phyloP scores from a whole-genome alignment of 208 protist genomes.

The Tritrichomonas musculus region DNA sequence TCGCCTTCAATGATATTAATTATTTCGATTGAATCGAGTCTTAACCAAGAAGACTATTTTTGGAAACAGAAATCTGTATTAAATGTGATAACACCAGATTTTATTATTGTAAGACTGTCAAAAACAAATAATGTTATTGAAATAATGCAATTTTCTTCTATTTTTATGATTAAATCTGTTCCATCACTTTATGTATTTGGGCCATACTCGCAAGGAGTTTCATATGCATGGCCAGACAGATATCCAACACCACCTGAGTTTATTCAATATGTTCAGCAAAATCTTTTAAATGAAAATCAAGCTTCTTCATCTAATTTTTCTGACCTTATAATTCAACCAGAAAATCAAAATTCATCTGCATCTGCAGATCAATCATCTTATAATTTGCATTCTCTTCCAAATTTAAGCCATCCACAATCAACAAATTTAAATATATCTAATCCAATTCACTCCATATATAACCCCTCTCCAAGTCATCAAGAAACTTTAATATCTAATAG shows the following conservation, averaged over 20 bases:
- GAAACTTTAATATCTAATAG: too few relatives aligned
- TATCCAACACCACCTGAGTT: not conserved
- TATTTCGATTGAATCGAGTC: not conserved
- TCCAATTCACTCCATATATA: too few relatives aligned
- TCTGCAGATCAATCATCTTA: too few relatives aligned
- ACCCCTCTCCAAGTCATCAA: too few relatives aligned
- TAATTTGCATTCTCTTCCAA: too few relatives aligned
- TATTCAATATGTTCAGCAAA: not conserved
- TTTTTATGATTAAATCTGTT: not conserved
- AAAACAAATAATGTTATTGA: not conserved
- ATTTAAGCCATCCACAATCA: too few relatives aligned
- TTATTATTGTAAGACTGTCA: not conserved
- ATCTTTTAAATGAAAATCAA: too few relatives aligned
- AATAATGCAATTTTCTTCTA: not conserved
- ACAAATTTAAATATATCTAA: too few relatives aligned
- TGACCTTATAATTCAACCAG: too few relatives aligned
- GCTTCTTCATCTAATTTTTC: too few relatives aligned
- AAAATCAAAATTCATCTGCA: too few relatives aligned
- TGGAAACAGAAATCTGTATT: not conserved
- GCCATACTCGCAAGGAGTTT: not conserved
- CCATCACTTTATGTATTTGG: not conserved
- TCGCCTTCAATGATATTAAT: not conserved
- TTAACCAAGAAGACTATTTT: not conserved
- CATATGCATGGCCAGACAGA: not conserved
- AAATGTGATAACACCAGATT: not conserved